These are phyloP conservation scores for Tolypocladium inflatum DNA, from an alignment of 2,329 filamentous ascomycete genomes.

Conservation along the genomic window DNA sequence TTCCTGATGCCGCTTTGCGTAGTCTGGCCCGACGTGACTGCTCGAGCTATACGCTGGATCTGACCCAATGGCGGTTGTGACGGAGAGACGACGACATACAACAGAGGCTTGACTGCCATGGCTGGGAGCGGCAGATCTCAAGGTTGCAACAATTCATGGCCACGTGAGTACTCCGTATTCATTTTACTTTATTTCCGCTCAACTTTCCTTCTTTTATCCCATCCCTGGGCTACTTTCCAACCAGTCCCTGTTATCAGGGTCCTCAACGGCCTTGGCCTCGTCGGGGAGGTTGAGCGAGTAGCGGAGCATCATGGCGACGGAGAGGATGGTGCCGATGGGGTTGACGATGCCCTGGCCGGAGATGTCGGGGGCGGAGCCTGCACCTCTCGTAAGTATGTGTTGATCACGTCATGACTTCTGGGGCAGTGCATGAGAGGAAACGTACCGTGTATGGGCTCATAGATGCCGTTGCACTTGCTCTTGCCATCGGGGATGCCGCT, in stretches of 20 bases:
- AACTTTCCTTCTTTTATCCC: background rate
- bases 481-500: constrained; percentile 80
- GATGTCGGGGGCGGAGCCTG: constrained; percentile 86
- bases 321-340: constrained; percentile 85
- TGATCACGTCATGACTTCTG: background rate
- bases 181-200: background rate
- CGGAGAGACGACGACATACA: too few relatives aligned
- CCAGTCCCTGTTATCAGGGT: constrained; percentile 13
- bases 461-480: constrained; percentile 82
- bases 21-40: background rate
- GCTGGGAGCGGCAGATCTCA: background rate
- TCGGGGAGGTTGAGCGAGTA: constrained; percentile 77
- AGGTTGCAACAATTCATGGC: too few relatives aligned
- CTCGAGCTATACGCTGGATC: background rate
- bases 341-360: constrained; percentile 77
- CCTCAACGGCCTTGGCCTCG: constrained; percentile 71
- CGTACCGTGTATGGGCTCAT: constrained; percentile 91
- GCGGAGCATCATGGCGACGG: constrained; percentile 89
- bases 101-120: background rate
- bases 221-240: background rate
- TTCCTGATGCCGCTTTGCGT: background rate
- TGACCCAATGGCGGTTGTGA: background rate
- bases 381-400: constrained; percentile 1
- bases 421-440: background rate
- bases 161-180: background rate